Percentiles rank a stretch among this genome's conserved stretches.
Evolutionary conservation across 2,329 filamentous ascomycete species (phyloP).

Genomic region (Cordyceps cateniannulata): DNA sequence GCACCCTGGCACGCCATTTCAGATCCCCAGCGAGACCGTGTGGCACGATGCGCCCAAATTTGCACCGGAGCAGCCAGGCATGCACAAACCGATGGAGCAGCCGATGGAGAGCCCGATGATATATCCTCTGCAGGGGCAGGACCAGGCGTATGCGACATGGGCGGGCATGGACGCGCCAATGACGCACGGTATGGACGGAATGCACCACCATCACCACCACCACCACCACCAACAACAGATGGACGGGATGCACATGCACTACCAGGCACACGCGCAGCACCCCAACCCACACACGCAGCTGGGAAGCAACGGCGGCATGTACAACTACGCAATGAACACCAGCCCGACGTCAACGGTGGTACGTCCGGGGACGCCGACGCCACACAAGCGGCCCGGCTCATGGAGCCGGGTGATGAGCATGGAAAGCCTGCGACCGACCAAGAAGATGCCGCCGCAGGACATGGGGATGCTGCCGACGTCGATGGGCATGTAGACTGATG

Average conservation of each 20-base stretch:
- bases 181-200: constrained; percentile 3
- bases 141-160: constrained; percentile 10
- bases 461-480: constrained; percentile 17
- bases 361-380: constrained; percentile 32
- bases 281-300: not conserved
- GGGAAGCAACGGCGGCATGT: constrained; percentile 4
- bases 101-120: constrained; percentile 14
- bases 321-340: constrained; percentile 17
- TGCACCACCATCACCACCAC: constrained; percentile 3
- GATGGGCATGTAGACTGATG: constrained; percentile 20
- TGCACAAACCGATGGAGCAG: constrained; percentile 26
- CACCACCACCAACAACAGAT: constrained; percentile 4
- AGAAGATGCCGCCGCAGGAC: constrained; percentile 29
- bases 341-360: constrained; percentile 20
- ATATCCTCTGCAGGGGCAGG: constrained; percentile 12
- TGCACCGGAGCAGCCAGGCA: constrained; percentile 25
- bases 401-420: constrained; percentile 33
- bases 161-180: constrained; percentile 6
- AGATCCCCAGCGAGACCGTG: constrained; percentile 31
- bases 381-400: constrained; percentile 32
- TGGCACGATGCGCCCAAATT: constrained; percentile 35
- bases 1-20: constrained; percentile 35
- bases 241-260: constrained; percentile 10
- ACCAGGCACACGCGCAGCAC: constrained; percentile 11
- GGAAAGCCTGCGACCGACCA: constrained; percentile 28